Conservation (phyloP, 306 rosid species). For the Medicago lupulina region DNA sequence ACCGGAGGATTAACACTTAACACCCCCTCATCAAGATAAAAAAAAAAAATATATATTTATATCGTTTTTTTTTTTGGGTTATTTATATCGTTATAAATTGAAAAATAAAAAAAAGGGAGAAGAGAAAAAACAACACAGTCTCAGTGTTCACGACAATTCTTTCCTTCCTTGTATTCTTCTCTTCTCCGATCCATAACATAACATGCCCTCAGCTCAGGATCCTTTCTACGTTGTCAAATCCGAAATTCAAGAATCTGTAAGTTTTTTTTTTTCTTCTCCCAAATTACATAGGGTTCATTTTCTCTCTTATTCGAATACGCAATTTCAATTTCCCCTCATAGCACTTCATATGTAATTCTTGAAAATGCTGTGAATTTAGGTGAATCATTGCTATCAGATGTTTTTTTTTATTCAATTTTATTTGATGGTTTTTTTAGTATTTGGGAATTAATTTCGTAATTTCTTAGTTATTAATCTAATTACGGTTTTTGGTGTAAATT, state of each 20-base stretch:
- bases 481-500: conserved; percentile 21
- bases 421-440: neutral
- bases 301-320: neutral
- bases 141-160: conserved; percentile 2
- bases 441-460: neutral
- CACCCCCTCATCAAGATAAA: too few relatives aligned
- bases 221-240: conserved; percentile 97
- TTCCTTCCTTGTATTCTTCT: neutral
- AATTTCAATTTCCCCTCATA: neutral
- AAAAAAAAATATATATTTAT: too few relatives aligned
- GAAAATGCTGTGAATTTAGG: too few relatives aligned
- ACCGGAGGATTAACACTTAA: too few relatives aligned
- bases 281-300: conserved; percentile 10
- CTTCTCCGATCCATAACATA: conserved; percentile 16
- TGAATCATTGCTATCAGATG: too few relatives aligned
- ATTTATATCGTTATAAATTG: neutral
- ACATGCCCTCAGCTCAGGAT: conserved; percentile 93
- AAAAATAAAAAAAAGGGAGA: neutral
- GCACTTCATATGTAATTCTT: too few relatives aligned
- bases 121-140: neutral
- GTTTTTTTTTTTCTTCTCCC: conserved; percentile 15
- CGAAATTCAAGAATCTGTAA: conserved; percentile 95
- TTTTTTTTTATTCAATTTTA: too few relatives aligned
- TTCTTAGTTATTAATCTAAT: too few relatives aligned
- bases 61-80: too few relatives aligned